Conservation (phyloP, 2,329 filamentous ascomycete genomes). For the Cordyceps cicadae region DNA sequence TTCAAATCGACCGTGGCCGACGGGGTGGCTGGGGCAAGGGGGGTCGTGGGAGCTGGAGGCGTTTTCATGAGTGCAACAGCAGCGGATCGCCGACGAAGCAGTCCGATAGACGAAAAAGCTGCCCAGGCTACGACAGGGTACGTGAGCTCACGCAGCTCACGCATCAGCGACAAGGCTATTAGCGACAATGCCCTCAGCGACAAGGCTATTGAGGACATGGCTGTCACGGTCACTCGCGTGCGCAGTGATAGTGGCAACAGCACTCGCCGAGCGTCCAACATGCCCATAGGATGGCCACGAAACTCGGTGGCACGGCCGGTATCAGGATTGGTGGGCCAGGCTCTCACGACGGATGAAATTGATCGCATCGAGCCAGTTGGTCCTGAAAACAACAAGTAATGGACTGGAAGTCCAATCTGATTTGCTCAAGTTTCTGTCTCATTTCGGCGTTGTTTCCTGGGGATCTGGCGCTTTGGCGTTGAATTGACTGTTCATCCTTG, state of each 20-base stretch:
- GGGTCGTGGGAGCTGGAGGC: slow-evolving; percentile 7
- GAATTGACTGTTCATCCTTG: neutral
- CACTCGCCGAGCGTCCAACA: slow-evolving; percentile 24
- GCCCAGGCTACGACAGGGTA: slow-evolving; percentile 8
- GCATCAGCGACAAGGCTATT: slow-evolving; percentile 13
- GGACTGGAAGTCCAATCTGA: neutral
- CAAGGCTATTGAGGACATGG: slow-evolving; percentile 6
- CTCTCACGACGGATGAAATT: neutral
- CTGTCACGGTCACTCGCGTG: slow-evolving; percentile 16
- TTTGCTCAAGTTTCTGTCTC: neutral
- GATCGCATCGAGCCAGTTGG: neutral
- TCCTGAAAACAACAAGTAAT: neutral
- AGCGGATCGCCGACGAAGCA: slow-evolving; percentile 17
- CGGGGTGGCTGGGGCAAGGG: neutral
- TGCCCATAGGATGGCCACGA: slow-evolving; percentile 31
- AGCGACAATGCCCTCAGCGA: slow-evolving; percentile 13
- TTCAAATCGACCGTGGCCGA: slow-evolving; percentile 13
- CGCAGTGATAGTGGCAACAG: slow-evolving; percentile 15
- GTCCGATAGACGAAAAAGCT: slow-evolving; percentile 17
- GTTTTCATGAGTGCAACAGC: slow-evolving; percentile 15
- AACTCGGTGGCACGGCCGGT: slow-evolving; percentile 18
- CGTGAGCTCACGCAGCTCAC: slow-evolving; percentile 17
- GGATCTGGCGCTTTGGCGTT: neutral
- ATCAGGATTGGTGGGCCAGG: neutral
- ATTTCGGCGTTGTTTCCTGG: neutral